phyloP scores from a whole-genome alignment of 441 rosid species.

The Populus tomentosa region DNA sequence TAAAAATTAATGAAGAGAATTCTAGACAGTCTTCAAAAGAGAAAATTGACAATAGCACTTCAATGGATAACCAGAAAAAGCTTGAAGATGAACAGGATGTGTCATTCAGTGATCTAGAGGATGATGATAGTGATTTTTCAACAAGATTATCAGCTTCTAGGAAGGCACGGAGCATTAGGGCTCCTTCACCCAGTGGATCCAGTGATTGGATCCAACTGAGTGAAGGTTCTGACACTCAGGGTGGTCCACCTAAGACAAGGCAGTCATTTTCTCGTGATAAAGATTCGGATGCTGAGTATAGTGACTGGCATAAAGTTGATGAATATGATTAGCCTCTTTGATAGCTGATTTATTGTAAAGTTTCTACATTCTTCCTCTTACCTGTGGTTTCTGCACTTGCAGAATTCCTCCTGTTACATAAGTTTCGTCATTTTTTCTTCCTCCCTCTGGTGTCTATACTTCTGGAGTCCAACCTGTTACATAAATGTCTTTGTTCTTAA shows the following conservation, averaged over 20 bases:
- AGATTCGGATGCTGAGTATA: slow-evolving; percentile 59
- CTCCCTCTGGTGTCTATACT: background rate
- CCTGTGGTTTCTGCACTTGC: background rate
- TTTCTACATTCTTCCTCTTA: background rate
- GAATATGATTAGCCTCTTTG: slow-evolving; percentile 42
- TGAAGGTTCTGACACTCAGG: slow-evolving; percentile 25
- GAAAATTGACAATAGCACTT: slow-evolving; percentile 24
- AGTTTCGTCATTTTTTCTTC: background rate
- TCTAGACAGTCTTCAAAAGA: slow-evolving; percentile 39
- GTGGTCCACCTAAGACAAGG: slow-evolving; percentile 25
- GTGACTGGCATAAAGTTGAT: slow-evolving; percentile 57
- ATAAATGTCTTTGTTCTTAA: slow-evolving; percentile 3
- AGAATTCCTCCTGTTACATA: slow-evolving; percentile 14
- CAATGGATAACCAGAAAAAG: slow-evolving; percentile 20
- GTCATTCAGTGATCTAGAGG: slow-evolving; percentile 68
- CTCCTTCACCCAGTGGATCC: slow-evolving; percentile 45
- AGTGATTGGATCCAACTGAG: slow-evolving; percentile 58
- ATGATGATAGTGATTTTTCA: slow-evolving; percentile 31
- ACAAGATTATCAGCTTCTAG: slow-evolving; percentile 24
- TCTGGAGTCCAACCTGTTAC: slow-evolving; percentile 13
- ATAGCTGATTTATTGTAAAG: slow-evolving; percentile 27
- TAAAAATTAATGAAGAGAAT: slow-evolving; percentile 33
- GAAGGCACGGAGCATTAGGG: slow-evolving; percentile 13
- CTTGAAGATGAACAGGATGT: slow-evolving; percentile 41
- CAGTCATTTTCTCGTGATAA: slow-evolving; percentile 39